Conservation (phyloP, 2,329 filamentous ascomycete species). For the Colletotrichum somersetense region DNA sequence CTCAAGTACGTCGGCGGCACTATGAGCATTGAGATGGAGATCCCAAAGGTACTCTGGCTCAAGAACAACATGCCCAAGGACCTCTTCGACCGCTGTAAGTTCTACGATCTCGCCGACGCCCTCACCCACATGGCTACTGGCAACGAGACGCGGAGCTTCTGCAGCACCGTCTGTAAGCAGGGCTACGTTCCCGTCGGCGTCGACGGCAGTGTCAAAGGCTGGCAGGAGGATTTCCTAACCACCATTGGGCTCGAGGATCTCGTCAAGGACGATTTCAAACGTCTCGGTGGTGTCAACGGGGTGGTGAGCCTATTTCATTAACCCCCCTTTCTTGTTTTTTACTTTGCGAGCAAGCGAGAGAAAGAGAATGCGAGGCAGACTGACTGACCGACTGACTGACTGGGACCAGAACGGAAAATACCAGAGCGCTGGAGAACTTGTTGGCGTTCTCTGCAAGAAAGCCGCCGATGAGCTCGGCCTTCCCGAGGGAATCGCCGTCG, state of each 20-base stretch:
- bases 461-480: conserved; percentile 88
- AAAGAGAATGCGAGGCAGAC: not conserved
- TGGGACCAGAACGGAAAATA: conserved; percentile 85
- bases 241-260: conserved; percentile 90
- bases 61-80: conserved; percentile 98
- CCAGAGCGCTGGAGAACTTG: conserved; percentile 90
- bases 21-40: conserved; percentile 99
- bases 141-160: conserved; percentile 91
- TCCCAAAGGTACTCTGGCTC: conserved; percentile 97
- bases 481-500: conserved; percentile 88
- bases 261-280: conserved; percentile 86
- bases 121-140: conserved; percentile 95
- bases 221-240: conserved; percentile 94
- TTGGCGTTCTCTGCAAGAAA: conserved; percentile 85
- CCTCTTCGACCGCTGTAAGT: conserved; percentile 92
- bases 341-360: conserved; percentile 20
- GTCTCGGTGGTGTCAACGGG: conserved; percentile 93
- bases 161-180: conserved; percentile 97
- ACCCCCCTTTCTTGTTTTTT: conserved; percentile 41
- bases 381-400: conserved; percentile 41
- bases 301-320: conserved; percentile 78
- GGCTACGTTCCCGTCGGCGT: conserved; percentile 97
- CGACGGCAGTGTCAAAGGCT: conserved; percentile 96
- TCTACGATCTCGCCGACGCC: conserved; percentile 94
- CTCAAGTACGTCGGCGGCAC: conserved; percentile 96